Evolutionary conservation across 179 eudicot genomes (phyloP).

Genomic region (Camellia oleifera): DNA sequence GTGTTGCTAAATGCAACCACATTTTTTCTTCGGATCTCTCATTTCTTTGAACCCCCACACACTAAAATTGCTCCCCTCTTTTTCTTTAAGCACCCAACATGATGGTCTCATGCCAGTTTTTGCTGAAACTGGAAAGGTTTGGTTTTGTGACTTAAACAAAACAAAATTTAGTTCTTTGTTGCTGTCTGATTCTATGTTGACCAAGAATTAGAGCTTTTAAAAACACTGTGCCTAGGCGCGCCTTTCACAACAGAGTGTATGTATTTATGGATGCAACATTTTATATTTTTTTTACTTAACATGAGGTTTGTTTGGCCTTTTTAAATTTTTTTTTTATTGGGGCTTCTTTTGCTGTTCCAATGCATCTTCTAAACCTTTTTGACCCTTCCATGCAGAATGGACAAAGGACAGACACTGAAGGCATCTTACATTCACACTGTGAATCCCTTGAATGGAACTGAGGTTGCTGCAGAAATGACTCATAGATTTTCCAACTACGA

Average conservation of each 20-base stretch:
- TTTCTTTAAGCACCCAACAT: too few species aligned
- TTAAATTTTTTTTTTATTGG: not conserved
- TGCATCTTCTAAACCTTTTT: not conserved
- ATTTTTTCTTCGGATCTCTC: too few species aligned
- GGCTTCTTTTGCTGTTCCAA: not conserved
- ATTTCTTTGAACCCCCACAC: too few species aligned
- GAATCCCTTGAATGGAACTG: slow-evolving; percentile 54
- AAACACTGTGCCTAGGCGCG: too few species aligned
- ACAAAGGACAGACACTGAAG: slow-evolving; percentile 77
- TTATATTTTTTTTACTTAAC: not conserved
- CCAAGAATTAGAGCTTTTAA: too few species aligned
- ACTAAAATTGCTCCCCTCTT: too few species aligned
- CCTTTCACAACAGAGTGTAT: not conserved
- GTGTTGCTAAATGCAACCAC: too few species aligned
- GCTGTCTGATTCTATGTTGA: too few species aligned
- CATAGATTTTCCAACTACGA: slow-evolving; percentile 57
- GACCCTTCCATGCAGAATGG: slow-evolving; percentile 44
- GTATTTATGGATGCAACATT: not conserved
- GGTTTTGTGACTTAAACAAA: too few species aligned
- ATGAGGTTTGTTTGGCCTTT: not conserved
- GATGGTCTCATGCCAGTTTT: too few species aligned
- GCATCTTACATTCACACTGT: slow-evolving; percentile 76
- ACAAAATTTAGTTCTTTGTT: too few species aligned
- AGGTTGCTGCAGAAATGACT: slow-evolving; percentile 84
- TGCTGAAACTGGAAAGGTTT: too few species aligned